Conservation (phyloP, 768 basidiomycete genomes). For the Erythrobasidium yunnanense region DNA sequence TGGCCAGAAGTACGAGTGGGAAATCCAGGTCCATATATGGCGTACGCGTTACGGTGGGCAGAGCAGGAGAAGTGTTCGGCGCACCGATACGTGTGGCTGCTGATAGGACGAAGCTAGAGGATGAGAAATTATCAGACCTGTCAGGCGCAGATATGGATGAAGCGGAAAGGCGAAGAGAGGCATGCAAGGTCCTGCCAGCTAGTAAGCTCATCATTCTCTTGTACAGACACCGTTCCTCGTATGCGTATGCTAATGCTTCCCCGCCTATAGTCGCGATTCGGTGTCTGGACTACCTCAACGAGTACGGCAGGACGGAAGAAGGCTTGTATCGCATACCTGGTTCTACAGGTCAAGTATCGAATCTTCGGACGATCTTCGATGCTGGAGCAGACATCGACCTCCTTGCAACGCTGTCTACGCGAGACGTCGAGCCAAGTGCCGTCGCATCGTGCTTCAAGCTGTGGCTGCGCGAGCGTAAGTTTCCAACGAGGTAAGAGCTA, state of each 20-base stretch:
- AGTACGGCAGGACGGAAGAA: conserved; percentile 27
- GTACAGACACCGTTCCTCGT: neutral
- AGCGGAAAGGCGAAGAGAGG: conserved; percentile 6
- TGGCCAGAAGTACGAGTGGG: neutral
- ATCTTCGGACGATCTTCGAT: conserved; percentile 25
- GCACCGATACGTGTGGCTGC: conserved; percentile 15
- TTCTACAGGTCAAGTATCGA: conserved; percentile 2
- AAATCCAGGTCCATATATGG: neutral
- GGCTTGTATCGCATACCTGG: conserved; percentile 30
- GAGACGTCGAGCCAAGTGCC: conserved; percentile 24
- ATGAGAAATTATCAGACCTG: neutral
- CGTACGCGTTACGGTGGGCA: neutral
- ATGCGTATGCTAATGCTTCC: neutral
- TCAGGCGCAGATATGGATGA: neutral
- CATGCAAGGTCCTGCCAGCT: conserved; percentile 8
- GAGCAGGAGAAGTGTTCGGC: conserved; percentile 24
- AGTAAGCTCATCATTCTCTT: conserved; percentile 9
- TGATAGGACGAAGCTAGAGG: conserved; percentile 6
- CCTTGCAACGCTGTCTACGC: neutral
- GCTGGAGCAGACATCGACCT: conserved; percentile 26
- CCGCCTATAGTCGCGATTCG: conserved; percentile 13
- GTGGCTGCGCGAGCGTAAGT: conserved; percentile 27
- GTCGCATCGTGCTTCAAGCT: conserved; percentile 25
- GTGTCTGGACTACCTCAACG: conserved; percentile 29
- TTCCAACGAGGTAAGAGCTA: too few relatives aligned